Percentiles rank a stretch among this genome's conserved stretches.
Conservation (phyloP, 305 asterid species). For the Vinca major region DNA sequence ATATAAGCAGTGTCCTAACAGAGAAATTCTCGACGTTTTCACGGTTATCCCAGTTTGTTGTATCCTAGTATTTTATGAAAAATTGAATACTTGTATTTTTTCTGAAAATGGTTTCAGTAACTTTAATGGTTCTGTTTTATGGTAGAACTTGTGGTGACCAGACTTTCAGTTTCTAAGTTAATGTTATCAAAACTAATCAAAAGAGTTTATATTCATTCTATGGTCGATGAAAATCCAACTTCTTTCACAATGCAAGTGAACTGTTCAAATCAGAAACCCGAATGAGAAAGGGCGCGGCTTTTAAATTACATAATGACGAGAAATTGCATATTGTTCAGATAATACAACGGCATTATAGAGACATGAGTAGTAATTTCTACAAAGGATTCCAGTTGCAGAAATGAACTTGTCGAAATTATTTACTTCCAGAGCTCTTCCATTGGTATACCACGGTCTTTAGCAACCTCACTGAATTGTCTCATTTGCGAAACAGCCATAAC, state of each 20-base stretch:
- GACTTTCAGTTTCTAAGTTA: no score
- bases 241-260: not conserved
- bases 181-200: no score
- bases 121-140: not conserved
- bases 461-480: conserved; percentile 87
- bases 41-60: not conserved
- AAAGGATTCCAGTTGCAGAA: not conserved
- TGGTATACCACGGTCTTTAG: conserved; percentile 79
- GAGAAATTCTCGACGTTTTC: not conserved
- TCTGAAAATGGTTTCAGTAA: not conserved
- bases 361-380: not conserved
- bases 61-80: not conserved
- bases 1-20: not conserved
- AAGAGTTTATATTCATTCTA: no score
- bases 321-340: not conserved
- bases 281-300: not conserved
- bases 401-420: conserved; percentile 5
- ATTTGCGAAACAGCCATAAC: conserved; percentile 71
- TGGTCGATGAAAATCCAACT: no score
- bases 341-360: not conserved
- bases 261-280: not conserved
- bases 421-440: conserved; percentile 97
- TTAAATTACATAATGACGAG: not conserved
- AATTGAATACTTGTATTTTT: not conserved
- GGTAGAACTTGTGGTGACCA: no score